Evolutionary conservation across 495 filamentous ascomycete species (phyloP).

Genomic region (Hyaloscypha bicolor): DNA sequence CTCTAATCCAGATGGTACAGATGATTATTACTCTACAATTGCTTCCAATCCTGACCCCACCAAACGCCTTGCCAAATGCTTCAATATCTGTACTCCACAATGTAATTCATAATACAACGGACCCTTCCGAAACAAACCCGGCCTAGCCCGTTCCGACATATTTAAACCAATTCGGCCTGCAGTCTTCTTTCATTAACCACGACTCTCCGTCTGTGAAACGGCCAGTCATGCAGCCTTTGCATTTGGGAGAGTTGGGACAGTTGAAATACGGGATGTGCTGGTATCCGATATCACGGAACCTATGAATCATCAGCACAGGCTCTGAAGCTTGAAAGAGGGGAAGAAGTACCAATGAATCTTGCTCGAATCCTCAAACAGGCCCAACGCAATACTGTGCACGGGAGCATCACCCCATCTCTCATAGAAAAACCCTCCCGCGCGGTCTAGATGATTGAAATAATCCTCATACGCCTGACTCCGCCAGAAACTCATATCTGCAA

Average conservation of each 20-base stretch:
- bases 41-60: slow-evolving; percentile 12
- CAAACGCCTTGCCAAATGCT: slow-evolving; percentile 27
- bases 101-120: slow-evolving; percentile 12
- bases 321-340: slow-evolving; percentile 16
- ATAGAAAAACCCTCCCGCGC: slow-evolving; percentile 96
- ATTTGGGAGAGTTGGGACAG: slow-evolving; percentile 96
- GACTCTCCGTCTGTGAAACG: slow-evolving; percentile 84
- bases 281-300: slow-evolving; percentile 99
- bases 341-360: slow-evolving; percentile 88
- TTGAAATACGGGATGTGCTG: slow-evolving; percentile 99
- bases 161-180: slow-evolving; percentile 96
- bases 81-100: background rate
- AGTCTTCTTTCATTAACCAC: slow-evolving; percentile 88
- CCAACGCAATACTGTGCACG: slow-evolving; percentile 94
- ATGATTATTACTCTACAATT: slow-evolving; percentile 23
- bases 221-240: slow-evolving; percentile 82
- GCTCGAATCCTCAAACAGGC: slow-evolving; percentile 85
- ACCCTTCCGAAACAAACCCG: background rate
- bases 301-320: slow-evolving; percentile 37
- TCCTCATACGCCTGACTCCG: slow-evolving; percentile 86
- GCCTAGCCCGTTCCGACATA: slow-evolving; percentile 76
- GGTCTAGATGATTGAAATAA: slow-evolving; percentile 95
- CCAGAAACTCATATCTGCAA: slow-evolving; percentile 95
- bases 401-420: slow-evolving; percentile 99
- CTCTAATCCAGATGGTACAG: slow-evolving; percentile 4